A percentile compares a stretch with the other conserved stretches of the same genome.
Conservation (phyloP, 768 basidiomycete species). For the Phlegmacium glaucopus region DNA sequence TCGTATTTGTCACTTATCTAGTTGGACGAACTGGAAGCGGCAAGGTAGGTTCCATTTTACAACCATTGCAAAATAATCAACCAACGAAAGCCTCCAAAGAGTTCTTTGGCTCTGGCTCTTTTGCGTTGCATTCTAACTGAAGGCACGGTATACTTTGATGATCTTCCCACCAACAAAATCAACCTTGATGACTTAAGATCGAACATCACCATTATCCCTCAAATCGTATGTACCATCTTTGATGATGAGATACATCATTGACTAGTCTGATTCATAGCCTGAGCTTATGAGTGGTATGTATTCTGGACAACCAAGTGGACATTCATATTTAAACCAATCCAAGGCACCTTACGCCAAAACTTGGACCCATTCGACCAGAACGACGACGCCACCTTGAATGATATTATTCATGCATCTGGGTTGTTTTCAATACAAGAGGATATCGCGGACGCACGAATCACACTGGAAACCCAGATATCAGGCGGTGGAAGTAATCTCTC, state of each 20-base stretch:
- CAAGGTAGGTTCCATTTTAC: conserved; percentile 9
- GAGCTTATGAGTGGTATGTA: neutral
- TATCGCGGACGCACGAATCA: conserved; percentile 44
- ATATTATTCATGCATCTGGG: conserved; percentile 32
- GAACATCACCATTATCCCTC: neutral
- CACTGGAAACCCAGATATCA: conserved; percentile 36
- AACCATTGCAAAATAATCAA: too few relatives aligned
- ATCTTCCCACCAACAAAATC: neutral
- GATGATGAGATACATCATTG: neutral
- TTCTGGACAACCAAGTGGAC: neutral
- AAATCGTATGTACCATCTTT: neutral
- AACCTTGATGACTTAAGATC: neutral
- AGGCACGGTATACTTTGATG: neutral
- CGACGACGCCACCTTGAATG: conserved; percentile 40
- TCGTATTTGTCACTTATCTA: too few relatives aligned
- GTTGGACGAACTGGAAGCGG: conserved; percentile 19
- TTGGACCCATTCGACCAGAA: conserved; percentile 57
- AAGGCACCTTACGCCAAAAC: conserved; percentile 55
- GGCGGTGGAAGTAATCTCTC: conserved; percentile 65
- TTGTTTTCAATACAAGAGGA: conserved; percentile 30
- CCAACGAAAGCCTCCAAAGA: too few relatives aligned
- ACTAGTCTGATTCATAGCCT: neutral
- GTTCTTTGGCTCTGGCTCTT: conserved; percentile 53
- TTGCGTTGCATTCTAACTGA: conserved; percentile 18
- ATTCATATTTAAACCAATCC: neutral